These are phyloP conservation scores for Pseudogymnoascus sp. DNA, from an alignment of 2,329 filamentous ascomycete genomes.

Conservation along the genomic window DNA sequence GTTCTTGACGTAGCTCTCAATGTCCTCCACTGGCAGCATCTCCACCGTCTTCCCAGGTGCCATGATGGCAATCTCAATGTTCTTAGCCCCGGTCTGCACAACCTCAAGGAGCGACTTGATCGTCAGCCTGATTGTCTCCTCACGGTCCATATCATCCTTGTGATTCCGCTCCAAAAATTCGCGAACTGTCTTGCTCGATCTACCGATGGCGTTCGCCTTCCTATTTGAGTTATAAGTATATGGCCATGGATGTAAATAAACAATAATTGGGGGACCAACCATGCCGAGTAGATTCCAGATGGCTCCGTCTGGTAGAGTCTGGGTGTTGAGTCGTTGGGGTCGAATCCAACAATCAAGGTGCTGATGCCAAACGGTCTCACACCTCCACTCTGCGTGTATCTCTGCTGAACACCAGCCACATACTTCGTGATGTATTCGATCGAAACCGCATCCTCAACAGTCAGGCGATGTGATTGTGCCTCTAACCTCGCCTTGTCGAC, in stretches of 20 bases:
- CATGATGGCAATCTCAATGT: conserved; percentile 99
- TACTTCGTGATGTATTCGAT: conserved; percentile 99
- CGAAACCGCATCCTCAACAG: conserved; percentile 92
- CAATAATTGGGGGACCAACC: conserved; percentile 49
- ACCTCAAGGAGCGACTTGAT: conserved; percentile 98
- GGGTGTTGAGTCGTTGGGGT: conserved; percentile 81
- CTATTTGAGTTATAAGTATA: conserved; percentile 40
- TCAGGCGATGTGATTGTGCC: conserved; percentile 93
- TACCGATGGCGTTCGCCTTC: conserved; percentile 98
- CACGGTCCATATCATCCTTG: conserved; percentile 94
- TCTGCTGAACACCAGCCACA: conserved; percentile 93
- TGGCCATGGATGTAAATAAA: neutral
- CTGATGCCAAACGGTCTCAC: conserved; percentile 98
- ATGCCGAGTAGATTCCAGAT: conserved; percentile 98
- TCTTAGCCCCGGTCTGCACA: conserved; percentile 97
- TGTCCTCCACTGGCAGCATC: conserved; percentile 91
- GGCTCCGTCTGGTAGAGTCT: conserved; percentile 97
- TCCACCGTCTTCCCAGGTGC: conserved; percentile 84
- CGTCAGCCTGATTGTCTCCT: conserved; percentile 90
- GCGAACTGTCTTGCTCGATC: conserved; percentile 96
- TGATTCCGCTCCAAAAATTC: conserved; percentile 99
- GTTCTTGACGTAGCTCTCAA: conserved; percentile 95
- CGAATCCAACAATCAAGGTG: conserved; percentile 96
- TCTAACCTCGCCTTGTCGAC: conserved; percentile 97
- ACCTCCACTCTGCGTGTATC: conserved; percentile 97